Base-by-base conservation (phyloP, 2,329 filamentous ascomycete species). In the Fusarium staphyleae region DNA sequence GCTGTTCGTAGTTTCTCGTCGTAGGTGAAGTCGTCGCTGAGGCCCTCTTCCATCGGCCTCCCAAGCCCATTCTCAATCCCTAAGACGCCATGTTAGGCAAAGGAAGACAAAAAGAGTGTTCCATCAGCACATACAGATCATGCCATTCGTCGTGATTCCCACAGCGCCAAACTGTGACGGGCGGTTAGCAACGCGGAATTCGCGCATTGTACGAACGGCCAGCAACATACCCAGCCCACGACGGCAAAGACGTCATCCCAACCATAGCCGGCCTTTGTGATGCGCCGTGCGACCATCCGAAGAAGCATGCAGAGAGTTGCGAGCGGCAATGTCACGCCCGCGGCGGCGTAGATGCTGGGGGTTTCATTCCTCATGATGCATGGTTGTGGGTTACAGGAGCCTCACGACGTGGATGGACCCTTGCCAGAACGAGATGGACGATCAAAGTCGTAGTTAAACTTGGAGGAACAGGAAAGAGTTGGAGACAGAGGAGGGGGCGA, bases 351-450 rank as follows among this genome's bases (percentile, higher is more conserved):
- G 52, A 63, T 62, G 30, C 60, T 55, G 43, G 58, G 58, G 58
- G 49, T 62, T 33, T 62, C 55, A 62, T 62, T 36, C 55, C 40
- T 60, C 58, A 62, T 62, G 58, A 62, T 62, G 59, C 58, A 62
- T 62, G 24, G 40, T 57, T 45, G 24, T 37, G 42, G 28, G 41
- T 39, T 29, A 28, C n/a, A 28, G 22, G 18, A 32, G 39, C 42
- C 53, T 22, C 19, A 22, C 19, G 7, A 22, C 19, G 19, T 22
- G 19, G 19, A 22, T 22, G n/a, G n/a, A n/a, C 7, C 19, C 49
- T 35, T 8, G 37, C 34, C 42, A 34, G 43, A 34, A 48, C 43
- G 45, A 34, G 32, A 33, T 42, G 36, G 10, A 44, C 36, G 39
- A 29, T 28, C n/a, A 43, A 33, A 41, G 46, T 30, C 18, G 41